phyloP scores from a whole-genome alignment of 106 monocot species.

The Phalaenopsis equestris region DNA sequence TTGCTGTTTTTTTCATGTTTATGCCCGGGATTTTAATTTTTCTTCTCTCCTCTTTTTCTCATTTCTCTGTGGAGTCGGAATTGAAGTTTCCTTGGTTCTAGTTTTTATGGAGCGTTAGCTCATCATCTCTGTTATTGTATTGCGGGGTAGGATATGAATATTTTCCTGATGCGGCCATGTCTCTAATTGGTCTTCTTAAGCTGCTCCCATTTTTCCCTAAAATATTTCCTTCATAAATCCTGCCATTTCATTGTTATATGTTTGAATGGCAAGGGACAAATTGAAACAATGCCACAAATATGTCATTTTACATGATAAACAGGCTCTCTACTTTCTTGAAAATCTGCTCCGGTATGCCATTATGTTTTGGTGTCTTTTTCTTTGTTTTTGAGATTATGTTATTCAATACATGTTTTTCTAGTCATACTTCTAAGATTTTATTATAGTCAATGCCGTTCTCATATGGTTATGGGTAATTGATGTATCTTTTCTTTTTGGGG shows the following conservation, averaged over 20 bases:
- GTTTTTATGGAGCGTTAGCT: not conserved
- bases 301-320: not conserved
- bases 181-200: not conserved
- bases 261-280: not conserved
- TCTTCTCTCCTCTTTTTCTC: not conserved
- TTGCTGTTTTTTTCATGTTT: too few species aligned
- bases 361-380: not conserved
- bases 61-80: not conserved
- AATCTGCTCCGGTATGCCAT: not conserved
- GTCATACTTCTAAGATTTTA: not conserved
- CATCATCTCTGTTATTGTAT: too few species aligned
- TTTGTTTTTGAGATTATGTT: not conserved
- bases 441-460: not conserved
- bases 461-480: not conserved
- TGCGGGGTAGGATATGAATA: too few species aligned
- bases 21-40: too few species aligned
- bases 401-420: not conserved
- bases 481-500: not conserved
- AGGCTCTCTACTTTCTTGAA: not conserved
- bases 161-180: too few species aligned
- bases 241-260: not conserved
- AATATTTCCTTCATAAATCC: not conserved
- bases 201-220: not conserved
- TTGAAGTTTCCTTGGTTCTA: not conserved
- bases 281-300: not conserved